Conservation (phyloP, 78 protist genomes). For the Protostelium mycophagum region DNA sequence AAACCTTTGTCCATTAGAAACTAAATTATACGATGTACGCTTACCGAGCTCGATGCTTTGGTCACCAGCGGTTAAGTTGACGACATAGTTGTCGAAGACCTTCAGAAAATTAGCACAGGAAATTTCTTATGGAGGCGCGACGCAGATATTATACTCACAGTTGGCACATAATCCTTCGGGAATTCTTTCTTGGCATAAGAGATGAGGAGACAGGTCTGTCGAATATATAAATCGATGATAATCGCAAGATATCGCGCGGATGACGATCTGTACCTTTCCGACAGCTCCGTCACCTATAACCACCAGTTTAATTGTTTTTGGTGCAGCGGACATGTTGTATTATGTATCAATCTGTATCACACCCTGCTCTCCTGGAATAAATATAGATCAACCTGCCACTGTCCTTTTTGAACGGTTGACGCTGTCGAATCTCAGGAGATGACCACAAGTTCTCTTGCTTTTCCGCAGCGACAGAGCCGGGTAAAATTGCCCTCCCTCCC, state of each 20-base stretch:
- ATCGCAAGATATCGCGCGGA: not conserved
- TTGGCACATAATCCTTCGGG: conserved; percentile 81
- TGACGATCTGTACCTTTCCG: conserved; percentile 8
- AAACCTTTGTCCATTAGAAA: conserved; percentile 12
- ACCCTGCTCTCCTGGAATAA: not conserved
- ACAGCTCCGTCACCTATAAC: conserved; percentile 79
- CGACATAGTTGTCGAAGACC: conserved; percentile 89
- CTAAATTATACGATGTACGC: conserved; percentile 81
- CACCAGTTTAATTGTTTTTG: not conserved
- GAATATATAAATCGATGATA: not conserved
- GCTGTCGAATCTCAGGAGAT: not conserved
- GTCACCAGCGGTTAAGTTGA: conserved; percentile 89
- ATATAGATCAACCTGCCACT: not conserved
- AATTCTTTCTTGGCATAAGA: conserved; percentile 75
- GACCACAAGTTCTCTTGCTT: not conserved
- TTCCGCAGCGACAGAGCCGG: not conserved
- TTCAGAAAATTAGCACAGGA: not conserved
- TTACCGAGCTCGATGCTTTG: conserved; percentile 81
- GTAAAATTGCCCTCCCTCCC: not conserved
- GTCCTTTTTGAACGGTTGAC: not conserved
- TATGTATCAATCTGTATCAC: not conserved
- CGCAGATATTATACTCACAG: conserved; percentile 20
- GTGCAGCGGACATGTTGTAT: not conserved
- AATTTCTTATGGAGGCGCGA: not conserved
- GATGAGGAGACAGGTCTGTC: conserved; percentile 69